Base-by-base conservation (phyloP, 225 moss, liverwort and hornwort species). In the Bryum argenteum region DNA sequence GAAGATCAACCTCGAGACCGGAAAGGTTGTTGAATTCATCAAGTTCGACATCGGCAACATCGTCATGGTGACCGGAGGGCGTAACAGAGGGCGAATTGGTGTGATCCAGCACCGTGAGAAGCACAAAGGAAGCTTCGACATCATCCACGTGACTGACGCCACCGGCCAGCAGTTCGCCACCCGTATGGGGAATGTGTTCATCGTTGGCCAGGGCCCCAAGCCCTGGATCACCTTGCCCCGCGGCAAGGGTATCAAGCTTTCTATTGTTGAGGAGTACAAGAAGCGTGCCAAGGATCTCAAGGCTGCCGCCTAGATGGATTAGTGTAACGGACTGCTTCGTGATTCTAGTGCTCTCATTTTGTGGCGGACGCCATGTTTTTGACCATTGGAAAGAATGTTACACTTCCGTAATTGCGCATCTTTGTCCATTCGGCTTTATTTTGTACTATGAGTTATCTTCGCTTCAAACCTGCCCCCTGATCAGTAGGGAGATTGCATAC, bases 71-170 rank as follows among this genome's bases (percentile, higher is more conserved):
- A 91, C 91, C 54, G 91, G 91, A 33, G 91, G 91, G 23, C 89
- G 89, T 18, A 91, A 89, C 75, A 88, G 91, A 75, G 91, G 91
- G 56, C 82, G 89, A 78, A 84, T 91, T 61, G 91, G 91, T 69
- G 78, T 78, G 14, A 91, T 91, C 60, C 88, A 91, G 75, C 89
- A 91, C 66, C 80, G 91, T 77, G 91, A 91, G 67, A 91, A 91
- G 82, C 91, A 91, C 44, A 91, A 89, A 84, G 88, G 91, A 33
- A 91, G 89, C 59, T 91, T 91, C 47, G 89, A 91, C 52, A 91
- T 91, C 55, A 89, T 91, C 61, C 91, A 91, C 19, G 82, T 91
- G 16, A 80, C 76, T 2, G 91, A 91, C 52, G 8, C 82, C 24
- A 81, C 77, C 16, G 91, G 87, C 43, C 80, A 84, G 50, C 86